phyloP scores from a whole-genome alignment of 441 rosid genomes.

The Gossypium lobatum region DNA sequence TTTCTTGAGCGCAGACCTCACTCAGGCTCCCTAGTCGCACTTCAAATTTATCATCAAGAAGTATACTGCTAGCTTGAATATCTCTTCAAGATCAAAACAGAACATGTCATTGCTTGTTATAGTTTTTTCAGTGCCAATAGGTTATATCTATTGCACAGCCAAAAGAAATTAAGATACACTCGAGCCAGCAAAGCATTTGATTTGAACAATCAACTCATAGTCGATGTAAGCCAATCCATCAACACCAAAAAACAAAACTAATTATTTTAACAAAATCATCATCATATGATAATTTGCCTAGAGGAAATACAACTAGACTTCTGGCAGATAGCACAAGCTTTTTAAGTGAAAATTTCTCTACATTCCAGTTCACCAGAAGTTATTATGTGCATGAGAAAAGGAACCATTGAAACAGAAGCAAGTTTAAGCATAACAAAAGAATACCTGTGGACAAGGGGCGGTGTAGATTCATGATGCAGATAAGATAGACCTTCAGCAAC shows the following conservation, averaged over 20 bases:
- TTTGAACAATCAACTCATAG: neutral
- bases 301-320: neutral
- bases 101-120: slow-evolving; percentile 14
- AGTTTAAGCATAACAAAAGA: slow-evolving; percentile 6
- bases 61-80: slow-evolving; percentile 96
- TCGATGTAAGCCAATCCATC: neutral
- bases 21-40: slow-evolving; percentile 93
- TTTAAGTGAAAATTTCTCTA: neutral
- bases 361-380: neutral
- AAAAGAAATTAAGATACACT: neutral
- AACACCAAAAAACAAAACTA: neutral
- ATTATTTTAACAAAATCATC: neutral
- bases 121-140: slow-evolving; percentile 6
- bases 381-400: neutral
- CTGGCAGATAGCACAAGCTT: neutral
- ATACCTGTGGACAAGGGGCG: slow-evolving; percentile 95
- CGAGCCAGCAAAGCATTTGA: neutral
- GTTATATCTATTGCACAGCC: neutral
- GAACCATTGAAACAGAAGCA: neutral
- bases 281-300: neutral
- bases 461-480: slow-evolving; percentile 87
- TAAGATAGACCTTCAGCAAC: slow-evolving; percentile 82
- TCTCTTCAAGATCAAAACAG: slow-evolving; percentile 44
- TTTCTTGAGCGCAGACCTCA: slow-evolving; percentile 68
- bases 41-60: slow-evolving; percentile 97